Percentiles rank a stretch among this genome's conserved stretches.
phyloP scores from a whole-genome alignment of 2,329 filamentous ascomycete genomes.

The Bipolaris bicolor region DNA sequence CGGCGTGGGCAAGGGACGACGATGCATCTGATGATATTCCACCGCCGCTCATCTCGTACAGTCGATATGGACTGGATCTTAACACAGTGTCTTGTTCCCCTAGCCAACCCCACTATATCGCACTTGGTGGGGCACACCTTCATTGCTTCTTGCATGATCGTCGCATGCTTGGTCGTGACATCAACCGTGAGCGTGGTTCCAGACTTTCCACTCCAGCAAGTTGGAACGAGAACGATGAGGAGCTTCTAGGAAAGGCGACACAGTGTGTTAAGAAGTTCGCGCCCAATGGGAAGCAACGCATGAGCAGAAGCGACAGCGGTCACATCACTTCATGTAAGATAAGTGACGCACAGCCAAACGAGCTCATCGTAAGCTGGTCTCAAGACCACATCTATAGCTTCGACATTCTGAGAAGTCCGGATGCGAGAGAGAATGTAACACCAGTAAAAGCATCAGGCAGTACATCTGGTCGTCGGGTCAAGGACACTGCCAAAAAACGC shows the following conservation, averaged over 20 bases:
- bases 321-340: constrained; percentile 76
- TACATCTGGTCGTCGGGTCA: constrained; percentile 28
- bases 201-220: constrained; percentile 51
- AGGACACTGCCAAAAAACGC: constrained; percentile 57
- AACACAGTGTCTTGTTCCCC: constrained; percentile 73
- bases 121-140: constrained; percentile 69
- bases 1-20: constrained; percentile 34
- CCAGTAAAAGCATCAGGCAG: constrained; percentile 23
- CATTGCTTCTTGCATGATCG: constrained; percentile 73
- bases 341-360: constrained; percentile 70
- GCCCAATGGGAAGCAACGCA: constrained; percentile 62
- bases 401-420: constrained; percentile 65
- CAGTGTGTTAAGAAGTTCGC: constrained; percentile 71
- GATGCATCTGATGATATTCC: constrained; percentile 61
- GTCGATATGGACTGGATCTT: constrained; percentile 65
- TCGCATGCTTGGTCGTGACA: constrained; percentile 69
- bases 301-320: constrained; percentile 61
- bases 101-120: constrained; percentile 72
- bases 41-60: constrained; percentile 71
- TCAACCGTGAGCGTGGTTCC: constrained; percentile 60
- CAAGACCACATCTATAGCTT: constrained; percentile 71
- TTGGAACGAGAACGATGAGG: constrained; percentile 57
- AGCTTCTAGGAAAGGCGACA: constrained; percentile 64
- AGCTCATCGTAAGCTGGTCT: constrained; percentile 72
- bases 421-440: constrained; percentile 55